phyloP scores from a whole-genome alignment of 441 rosid genomes.

The Euphorbia corollata region DNA sequence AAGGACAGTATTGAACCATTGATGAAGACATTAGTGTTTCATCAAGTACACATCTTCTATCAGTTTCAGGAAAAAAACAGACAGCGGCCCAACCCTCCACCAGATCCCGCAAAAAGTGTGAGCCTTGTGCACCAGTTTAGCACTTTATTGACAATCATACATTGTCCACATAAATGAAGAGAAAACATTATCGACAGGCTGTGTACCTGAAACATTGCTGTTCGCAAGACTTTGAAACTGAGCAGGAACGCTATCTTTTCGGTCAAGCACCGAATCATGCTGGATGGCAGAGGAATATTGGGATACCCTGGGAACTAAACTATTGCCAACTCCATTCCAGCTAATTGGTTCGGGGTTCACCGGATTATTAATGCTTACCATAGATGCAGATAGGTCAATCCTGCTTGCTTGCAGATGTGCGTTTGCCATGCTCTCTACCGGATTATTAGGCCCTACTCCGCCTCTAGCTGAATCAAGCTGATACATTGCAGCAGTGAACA shows the following conservation, averaged over 20 bases:
- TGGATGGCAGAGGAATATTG: conserved; percentile 28
- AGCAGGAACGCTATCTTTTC: conserved; percentile 31
- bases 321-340: conserved; percentile 40
- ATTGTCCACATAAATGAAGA: conserved; percentile 11
- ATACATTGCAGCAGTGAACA: conserved; percentile 24
- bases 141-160: not conserved
- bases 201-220: conserved; percentile 24
- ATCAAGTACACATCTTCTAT: conserved; percentile 23
- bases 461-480: conserved; percentile 36
- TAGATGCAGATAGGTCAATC: conserved; percentile 37
- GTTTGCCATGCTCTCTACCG: conserved; percentile 33
- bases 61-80: conserved; percentile 19
- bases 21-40: not conserved
- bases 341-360: conserved; percentile 38
- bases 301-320: conserved; percentile 35
- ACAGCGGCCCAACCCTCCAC: not conserved
- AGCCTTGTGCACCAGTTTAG: not conserved
- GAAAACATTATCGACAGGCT: conserved; percentile 11
- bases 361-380: conserved; percentile 34
- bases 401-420: conserved; percentile 35
- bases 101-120: not conserved
- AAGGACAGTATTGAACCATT: conserved; percentile 14
- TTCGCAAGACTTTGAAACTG: conserved; percentile 35
- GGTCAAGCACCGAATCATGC: conserved; percentile 30
- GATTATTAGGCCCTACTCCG: conserved; percentile 26